phyloP scores from a whole-genome alignment of 306 rosid genomes.

The Parietaria judaica region DNA sequence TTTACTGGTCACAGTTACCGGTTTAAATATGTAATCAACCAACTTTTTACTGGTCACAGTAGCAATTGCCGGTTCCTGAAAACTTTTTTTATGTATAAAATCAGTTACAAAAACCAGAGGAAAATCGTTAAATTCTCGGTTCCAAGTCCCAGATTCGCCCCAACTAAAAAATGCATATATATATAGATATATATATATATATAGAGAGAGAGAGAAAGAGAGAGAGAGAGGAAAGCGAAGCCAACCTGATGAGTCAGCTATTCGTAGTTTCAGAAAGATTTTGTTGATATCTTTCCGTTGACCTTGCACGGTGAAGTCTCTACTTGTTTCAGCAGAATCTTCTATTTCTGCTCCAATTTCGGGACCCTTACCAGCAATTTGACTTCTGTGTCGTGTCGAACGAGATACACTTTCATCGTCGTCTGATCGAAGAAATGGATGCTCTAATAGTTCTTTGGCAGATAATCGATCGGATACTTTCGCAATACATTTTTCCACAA shows the following conservation, averaged over 20 bases:
- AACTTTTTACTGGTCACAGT: too few relatives aligned
- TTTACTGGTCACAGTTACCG: too few relatives aligned
- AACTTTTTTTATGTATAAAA: too few relatives aligned
- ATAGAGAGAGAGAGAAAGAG: not conserved
- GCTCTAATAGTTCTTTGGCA: slow-evolving; percentile 75
- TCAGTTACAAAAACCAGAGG: too few relatives aligned
- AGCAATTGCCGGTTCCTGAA: too few relatives aligned
- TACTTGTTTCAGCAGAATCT: slow-evolving; percentile 27
- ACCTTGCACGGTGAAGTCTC: slow-evolving; percentile 82
- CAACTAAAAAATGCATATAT: too few relatives aligned
- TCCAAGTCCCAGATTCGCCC: too few relatives aligned
- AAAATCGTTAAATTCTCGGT: too few relatives aligned
- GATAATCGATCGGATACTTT: slow-evolving; percentile 67
- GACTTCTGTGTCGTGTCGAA: slow-evolving; percentile 27
- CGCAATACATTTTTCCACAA: slow-evolving; percentile 81
- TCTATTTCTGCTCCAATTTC: slow-evolving; percentile 29
- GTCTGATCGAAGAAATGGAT: slow-evolving; percentile 71
- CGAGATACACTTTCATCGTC: slow-evolving; percentile 45
- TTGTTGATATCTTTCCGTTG: slow-evolving; percentile 67
- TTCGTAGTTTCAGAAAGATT: slow-evolving; percentile 75
- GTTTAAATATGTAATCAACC: too few relatives aligned
- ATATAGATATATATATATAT: too few relatives aligned
- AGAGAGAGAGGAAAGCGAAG: not conserved
- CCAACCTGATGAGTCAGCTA: slow-evolving; percentile 70
- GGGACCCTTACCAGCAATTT: slow-evolving; percentile 35